A percentile compares a stretch with the other conserved stretches of the same genome.
Evolutionary conservation across 176 grass and related monocot species (phyloP).

Genomic region (Lolium rigidum): DNA sequence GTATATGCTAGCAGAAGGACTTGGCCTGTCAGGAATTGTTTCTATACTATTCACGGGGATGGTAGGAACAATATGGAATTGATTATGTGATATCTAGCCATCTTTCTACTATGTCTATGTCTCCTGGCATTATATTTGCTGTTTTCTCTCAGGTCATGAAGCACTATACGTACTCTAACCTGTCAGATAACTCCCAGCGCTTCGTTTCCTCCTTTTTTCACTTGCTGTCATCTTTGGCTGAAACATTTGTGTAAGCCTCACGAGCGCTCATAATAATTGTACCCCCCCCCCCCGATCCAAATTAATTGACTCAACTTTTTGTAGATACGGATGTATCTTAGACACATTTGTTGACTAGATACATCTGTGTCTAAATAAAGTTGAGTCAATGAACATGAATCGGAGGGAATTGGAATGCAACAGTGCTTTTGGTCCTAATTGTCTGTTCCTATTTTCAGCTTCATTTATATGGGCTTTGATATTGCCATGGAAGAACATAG

Average conservation of each 20-base stretch:
- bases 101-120: conserved; percentile 19
- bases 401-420: conserved; percentile 29
- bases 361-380: too few species aligned
- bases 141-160: conserved; percentile 87
- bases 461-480: conserved; percentile 99
- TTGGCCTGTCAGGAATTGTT: conserved; percentile 98
- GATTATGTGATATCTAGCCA: conserved; percentile 30
- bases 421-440: conserved; percentile 11
- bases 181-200: conserved; percentile 92
- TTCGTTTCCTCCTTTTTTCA: conserved; percentile 96
- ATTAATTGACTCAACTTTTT: too few species aligned
- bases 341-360: too few species aligned
- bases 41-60: conserved; percentile 99
- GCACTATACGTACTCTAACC: conserved; percentile 95
- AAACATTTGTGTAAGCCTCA: conserved; percentile 98
- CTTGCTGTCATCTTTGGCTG: conserved; percentile 91
- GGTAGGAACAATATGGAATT: conserved; percentile 61
- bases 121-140: conserved; percentile 35
- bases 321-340: too few species aligned
- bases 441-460: conserved; percentile 54
- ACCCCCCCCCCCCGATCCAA: too few species aligned
- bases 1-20: conserved; percentile 99
- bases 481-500: conserved; percentile 99
- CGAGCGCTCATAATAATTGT: neutral
- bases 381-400: too few species aligned